phyloP scores from a whole-genome alignment of 2,329 filamentous ascomycete species.

The Emmonsia crescens region DNA sequence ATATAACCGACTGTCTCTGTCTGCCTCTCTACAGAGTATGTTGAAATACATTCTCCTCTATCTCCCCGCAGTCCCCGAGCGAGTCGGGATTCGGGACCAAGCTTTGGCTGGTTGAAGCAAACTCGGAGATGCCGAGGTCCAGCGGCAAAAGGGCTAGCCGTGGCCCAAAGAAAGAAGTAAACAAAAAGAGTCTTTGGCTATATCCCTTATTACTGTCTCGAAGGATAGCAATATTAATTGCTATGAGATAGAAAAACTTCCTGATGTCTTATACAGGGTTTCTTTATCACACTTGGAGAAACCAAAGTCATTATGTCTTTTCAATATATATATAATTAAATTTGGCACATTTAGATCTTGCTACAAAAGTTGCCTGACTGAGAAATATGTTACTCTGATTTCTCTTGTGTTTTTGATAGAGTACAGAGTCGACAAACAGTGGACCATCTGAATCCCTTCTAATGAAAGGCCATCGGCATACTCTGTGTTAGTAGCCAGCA shows the following conservation, averaged over 20 bases:
- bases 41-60: not conserved
- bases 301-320: too few relatives aligned
- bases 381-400: too few relatives aligned
- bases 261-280: not conserved
- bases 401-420: too few relatives aligned
- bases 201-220: not conserved
- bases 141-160: not conserved
- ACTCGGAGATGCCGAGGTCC: not conserved
- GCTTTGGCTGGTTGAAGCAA: not conserved
- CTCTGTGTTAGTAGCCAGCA: not conserved
- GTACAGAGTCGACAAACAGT: too few relatives aligned
- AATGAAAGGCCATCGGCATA: not conserved
- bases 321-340: too few relatives aligned
- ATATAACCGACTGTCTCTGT: not conserved
- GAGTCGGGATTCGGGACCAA: not conserved
- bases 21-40: not conserved
- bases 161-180: too few relatives aligned
- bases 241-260: not conserved
- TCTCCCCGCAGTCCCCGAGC: not conserved
- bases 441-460: too few relatives aligned
- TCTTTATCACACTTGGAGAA: not conserved
- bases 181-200: not conserved
- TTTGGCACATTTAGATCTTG: too few relatives aligned
- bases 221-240: not conserved
- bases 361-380: too few relatives aligned